These are phyloP conservation scores for Pythium biforme DNA, from an alignment of 352 stramenopile genomes.

Conservation along the genomic window DNA sequence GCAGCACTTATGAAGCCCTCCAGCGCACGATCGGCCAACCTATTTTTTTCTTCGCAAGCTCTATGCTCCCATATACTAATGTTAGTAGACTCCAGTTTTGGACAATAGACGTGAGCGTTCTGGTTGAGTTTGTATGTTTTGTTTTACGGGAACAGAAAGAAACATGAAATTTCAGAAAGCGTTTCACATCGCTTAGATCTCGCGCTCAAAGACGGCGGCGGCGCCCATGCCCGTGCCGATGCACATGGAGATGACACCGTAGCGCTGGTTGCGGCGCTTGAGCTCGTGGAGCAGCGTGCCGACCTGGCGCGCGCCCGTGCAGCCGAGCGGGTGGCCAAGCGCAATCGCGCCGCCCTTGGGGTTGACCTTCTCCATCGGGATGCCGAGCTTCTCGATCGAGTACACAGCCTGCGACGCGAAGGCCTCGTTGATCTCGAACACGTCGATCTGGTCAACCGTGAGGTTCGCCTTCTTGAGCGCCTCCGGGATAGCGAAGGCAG, in stretches of 20 bases:
- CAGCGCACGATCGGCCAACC: neutral
- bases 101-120: neutral
- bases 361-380: constrained; percentile 86
- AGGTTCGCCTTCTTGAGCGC: constrained; percentile 68
- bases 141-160: neutral
- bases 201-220: constrained; percentile 90
- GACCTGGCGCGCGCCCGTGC: constrained; percentile 88
- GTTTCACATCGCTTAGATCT: constrained; percentile 21
- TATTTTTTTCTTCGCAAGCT: neutral
- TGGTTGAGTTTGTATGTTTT: neutral
- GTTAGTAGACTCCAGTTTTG: neutral
- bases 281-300: constrained; percentile 92
- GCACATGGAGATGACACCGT: constrained; percentile 94
- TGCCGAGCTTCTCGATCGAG: constrained; percentile 75
- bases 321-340: constrained; percentile 88
- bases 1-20: constrained; percentile 14
- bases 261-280: constrained; percentile 79
- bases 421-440: constrained; percentile 93
- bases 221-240: constrained; percentile 95
- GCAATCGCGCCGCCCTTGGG: constrained; percentile 89
- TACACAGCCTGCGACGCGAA: constrained; percentile 89
- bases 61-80: neutral
- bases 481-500: constrained; percentile 78
- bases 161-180: neutral
- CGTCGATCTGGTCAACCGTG: constrained; percentile 77